phyloP scores from a whole-genome alignment of 2,329 filamentous ascomycete species.

The Helotiales sp. region DNA sequence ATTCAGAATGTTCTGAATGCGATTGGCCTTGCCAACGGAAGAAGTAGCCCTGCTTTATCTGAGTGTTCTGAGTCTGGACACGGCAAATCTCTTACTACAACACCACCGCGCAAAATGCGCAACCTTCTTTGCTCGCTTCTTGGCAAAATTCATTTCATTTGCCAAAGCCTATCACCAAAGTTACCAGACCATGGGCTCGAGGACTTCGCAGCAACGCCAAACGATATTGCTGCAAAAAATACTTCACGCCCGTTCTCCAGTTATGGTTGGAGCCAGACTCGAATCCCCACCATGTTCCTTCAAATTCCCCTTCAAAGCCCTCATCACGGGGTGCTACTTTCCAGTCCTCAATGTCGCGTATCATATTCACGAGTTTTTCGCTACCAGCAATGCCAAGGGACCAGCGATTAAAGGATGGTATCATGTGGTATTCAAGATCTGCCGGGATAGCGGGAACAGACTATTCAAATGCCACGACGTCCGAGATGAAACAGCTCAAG shows the following conservation, averaged over 20 bases:
- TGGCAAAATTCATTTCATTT: too few species aligned
- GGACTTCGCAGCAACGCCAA: not conserved
- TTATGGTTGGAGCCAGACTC: not conserved
- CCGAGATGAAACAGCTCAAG: not conserved
- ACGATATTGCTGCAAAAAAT: not conserved
- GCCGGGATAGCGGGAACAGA: not conserved
- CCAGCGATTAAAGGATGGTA: not conserved
- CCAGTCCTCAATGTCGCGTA: too few species aligned
- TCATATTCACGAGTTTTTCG: too few species aligned
- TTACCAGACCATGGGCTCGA: not conserved
- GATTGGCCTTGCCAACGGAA: not conserved
- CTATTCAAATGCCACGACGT: not conserved
- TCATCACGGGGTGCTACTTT: not conserved
- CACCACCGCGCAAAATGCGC: too few species aligned
- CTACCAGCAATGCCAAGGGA: too few species aligned
- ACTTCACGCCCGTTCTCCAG: not conserved
- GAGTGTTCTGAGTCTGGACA: not conserved
- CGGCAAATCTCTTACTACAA: not conserved
- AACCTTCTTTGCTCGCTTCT: too few species aligned
- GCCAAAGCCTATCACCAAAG: not conserved
- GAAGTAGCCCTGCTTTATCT: not conserved
- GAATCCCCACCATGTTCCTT: not conserved
- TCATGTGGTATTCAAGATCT: not conserved
- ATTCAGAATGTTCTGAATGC: not conserved
- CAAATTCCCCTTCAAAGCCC: not conserved